Evolutionary conservation across 2,329 filamentous ascomycete genomes (phyloP).

Genomic region (Davidsoniella eucalypti): DNA sequence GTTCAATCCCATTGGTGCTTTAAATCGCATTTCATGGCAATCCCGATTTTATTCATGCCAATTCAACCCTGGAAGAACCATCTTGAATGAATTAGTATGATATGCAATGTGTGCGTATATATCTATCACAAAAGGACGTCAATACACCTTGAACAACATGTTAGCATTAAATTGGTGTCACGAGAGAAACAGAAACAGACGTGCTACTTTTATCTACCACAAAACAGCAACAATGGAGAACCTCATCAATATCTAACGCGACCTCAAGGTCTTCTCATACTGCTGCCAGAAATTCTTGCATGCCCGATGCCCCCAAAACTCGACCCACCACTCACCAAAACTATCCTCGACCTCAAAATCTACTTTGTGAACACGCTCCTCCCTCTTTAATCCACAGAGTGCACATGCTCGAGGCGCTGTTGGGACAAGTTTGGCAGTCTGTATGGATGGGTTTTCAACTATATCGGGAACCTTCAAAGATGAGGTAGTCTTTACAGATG

Average conservation of each 20-base stretch:
- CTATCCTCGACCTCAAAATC: constrained; percentile 70
- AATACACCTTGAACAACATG: too few relatives aligned
- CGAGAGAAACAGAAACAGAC: too few relatives aligned
- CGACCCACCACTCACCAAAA: constrained; percentile 93
- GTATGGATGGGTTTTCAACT: constrained; percentile 49
- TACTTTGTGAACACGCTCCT: constrained; percentile 63
- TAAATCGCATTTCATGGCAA: too few relatives aligned
- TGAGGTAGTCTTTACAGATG: constrained; percentile 23
- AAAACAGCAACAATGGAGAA: too few relatives aligned
- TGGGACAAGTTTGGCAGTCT: constrained; percentile 54
- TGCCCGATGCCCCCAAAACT: constrained; percentile 66
- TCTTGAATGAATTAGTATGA: too few relatives aligned
- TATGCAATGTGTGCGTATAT: too few relatives aligned
- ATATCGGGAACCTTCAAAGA: constrained; percentile 51
- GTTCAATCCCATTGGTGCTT: too few relatives aligned
- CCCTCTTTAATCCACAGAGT: constrained; percentile 73
- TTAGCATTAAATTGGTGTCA: too few relatives aligned
- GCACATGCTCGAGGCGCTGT: constrained; percentile 62
- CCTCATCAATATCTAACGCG: constrained; percentile 32
- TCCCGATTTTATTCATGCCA: too few relatives aligned
- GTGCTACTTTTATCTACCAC: background rate
- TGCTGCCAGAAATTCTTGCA: constrained; percentile 78
- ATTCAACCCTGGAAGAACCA: too few relatives aligned
- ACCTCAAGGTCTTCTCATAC: constrained; percentile 53
- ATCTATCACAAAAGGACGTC: too few relatives aligned